Conservation (phyloP, 139 green algal species). For the Trebouxia sp. region DNA sequence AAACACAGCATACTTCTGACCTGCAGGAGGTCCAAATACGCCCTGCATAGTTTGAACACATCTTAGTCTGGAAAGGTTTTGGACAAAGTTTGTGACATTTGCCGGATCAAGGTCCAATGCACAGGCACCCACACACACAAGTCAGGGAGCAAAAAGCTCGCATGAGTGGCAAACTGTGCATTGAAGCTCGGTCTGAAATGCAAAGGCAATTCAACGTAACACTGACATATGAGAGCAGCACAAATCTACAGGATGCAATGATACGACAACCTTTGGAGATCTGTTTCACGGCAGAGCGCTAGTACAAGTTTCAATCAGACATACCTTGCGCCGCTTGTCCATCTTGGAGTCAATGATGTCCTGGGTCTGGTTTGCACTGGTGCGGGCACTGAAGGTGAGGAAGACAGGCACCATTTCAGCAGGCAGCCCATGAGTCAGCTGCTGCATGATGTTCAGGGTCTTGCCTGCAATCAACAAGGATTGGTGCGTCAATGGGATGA, state of each 20-base stretch:
- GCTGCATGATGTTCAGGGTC: slow-evolving; percentile 27
- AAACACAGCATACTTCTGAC: slow-evolving; percentile 83
- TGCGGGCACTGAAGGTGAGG: slow-evolving; percentile 29
- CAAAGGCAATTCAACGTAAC: background rate
- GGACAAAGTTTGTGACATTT: too few species aligned
- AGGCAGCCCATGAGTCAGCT: slow-evolving; percentile 1
- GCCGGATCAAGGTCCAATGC: too few species aligned
- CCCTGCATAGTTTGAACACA: slow-evolving; percentile 35
- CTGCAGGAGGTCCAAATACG: slow-evolving; percentile 67
- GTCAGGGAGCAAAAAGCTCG: too few species aligned
- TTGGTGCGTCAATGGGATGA: too few species aligned
- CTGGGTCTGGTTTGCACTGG: slow-evolving; percentile 30
- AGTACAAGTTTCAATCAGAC: background rate
- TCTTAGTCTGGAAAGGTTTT: too few species aligned
- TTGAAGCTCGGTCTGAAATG: too few species aligned
- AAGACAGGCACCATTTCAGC: slow-evolving; percentile 28
- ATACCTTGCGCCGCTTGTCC: slow-evolving; percentile 62
- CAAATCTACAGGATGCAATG: background rate
- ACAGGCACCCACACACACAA: background rate
- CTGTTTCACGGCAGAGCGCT: too few species aligned
- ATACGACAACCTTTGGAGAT: background rate
- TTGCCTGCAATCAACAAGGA: slow-evolving; percentile 23
- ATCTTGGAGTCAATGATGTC: slow-evolving; percentile 68
- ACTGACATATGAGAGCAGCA: background rate
- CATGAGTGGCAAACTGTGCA: too few species aligned